Conservation (phyloP, 129 eudicot species). For the Solidago caesia region DNA sequence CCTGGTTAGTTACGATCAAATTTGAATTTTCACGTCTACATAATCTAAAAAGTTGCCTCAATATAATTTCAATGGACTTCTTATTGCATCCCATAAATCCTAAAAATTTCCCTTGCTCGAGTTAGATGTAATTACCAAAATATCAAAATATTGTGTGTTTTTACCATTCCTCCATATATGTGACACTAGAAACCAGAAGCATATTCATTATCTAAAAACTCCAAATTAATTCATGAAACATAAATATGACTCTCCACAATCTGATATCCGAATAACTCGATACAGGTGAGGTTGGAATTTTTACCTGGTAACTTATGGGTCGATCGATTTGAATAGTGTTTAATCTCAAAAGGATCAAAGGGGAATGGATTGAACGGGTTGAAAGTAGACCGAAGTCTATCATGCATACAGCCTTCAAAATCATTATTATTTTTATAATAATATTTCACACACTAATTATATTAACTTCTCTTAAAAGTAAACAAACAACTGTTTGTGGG, state of each 20-base stretch:
- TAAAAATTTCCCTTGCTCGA: not conserved
- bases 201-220: not conserved
- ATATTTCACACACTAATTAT: not conserved
- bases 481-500: not conserved
- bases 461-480: not conserved
- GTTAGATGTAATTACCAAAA: not conserved
- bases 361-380: not conserved
- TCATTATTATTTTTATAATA: not conserved
- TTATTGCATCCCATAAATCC: not conserved
- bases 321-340: not conserved
- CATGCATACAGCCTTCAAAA: not conserved
- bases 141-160: not conserved
- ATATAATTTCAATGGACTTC: not conserved
- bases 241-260: not conserved
- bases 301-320: not conserved
- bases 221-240: not conserved
- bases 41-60: not conserved
- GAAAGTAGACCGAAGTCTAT: not conserved
- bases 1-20: not conserved
- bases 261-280: not conserved
- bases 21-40: not conserved
- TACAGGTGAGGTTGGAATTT: not conserved
- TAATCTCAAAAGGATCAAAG: not conserved
- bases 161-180: not conserved
- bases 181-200: not conserved